Conservation (phyloP, 225 moss, liverwort and hornwort species). For the Polytrichum formosum region DNA sequence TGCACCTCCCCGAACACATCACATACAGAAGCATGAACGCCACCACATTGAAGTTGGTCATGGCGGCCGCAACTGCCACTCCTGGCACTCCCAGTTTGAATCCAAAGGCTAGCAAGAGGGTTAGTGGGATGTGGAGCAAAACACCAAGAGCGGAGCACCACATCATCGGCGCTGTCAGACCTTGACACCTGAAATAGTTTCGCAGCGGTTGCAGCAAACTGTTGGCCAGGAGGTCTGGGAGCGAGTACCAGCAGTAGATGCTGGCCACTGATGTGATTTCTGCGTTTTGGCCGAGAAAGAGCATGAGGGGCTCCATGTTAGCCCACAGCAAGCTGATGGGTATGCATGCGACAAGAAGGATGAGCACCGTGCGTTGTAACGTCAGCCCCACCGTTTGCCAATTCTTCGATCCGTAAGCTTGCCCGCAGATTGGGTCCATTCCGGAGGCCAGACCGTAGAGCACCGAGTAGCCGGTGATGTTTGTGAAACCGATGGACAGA, state of each 20-base stretch:
- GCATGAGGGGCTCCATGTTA: constrained; percentile 67
- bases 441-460: constrained; percentile 83
- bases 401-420: constrained; percentile 77
- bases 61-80: constrained; percentile 80
- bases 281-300: constrained; percentile 62
- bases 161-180: constrained; percentile 71
- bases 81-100: constrained; percentile 60
- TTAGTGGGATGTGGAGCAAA: constrained; percentile 73
- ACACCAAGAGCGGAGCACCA: constrained; percentile 75
- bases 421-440: constrained; percentile 94
- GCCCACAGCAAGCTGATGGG: constrained; percentile 81
- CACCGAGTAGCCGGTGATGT: constrained; percentile 97
- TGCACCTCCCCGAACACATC: constrained; percentile 61
- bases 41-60: constrained; percentile 91
- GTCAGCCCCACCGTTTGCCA: constrained; percentile 82
- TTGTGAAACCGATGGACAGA: constrained; percentile 84
- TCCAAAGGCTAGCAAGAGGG: constrained; percentile 63
- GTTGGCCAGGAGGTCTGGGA: constrained; percentile 84
- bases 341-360: constrained; percentile 64
- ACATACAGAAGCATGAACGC: constrained; percentile 63
- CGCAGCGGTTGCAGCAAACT: constrained; percentile 78
- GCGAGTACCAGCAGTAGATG: constrained; percentile 71
- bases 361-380: constrained; percentile 73
- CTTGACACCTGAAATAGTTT: constrained; percentile 81
- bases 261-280: constrained; percentile 84